Conservation (phyloP, 2,329 filamentous ascomycete species). For the Fusarium staphyleae region DNA sequence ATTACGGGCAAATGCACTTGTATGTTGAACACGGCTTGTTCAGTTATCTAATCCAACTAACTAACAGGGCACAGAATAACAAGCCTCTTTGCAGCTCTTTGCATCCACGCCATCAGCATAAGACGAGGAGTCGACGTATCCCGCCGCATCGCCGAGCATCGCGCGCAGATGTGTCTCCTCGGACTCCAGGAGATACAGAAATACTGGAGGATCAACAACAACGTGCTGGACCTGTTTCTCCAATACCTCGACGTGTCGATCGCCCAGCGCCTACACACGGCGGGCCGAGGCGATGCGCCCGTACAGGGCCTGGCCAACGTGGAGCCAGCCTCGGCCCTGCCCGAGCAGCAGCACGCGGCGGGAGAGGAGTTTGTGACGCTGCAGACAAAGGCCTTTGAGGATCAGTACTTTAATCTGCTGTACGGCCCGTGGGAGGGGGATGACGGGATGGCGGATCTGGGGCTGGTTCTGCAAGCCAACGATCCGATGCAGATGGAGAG, state of each 20-base stretch:
- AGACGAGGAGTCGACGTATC: constrained; percentile 45
- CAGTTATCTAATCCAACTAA: background rate
- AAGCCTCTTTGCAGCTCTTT: constrained; percentile 48
- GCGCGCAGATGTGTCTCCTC: constrained; percentile 49
- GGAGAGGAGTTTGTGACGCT: constrained; percentile 15
- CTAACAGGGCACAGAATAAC: constrained; percentile 42
- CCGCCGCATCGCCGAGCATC: constrained; percentile 47
- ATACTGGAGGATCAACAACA: constrained; percentile 52
- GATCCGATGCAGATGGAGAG: constrained; percentile 43
- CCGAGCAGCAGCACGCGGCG: background rate
- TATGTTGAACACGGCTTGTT: constrained; percentile 19
- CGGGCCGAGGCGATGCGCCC: constrained; percentile 18
- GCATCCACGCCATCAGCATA: constrained; percentile 49
- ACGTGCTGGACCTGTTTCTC: constrained; percentile 48
- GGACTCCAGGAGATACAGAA: constrained; percentile 50
- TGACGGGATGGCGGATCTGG: constrained; percentile 46
- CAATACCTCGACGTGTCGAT: constrained; percentile 50
- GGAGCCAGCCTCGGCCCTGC: background rate
- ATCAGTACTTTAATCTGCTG: constrained; percentile 48
- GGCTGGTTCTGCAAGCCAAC: constrained; percentile 45
- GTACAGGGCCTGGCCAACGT: background rate
- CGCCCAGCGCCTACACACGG: constrained; percentile 44
- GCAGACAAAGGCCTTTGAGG: constrained; percentile 40
- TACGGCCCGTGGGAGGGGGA: constrained; percentile 48
- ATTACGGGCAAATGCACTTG: constrained; percentile 51